Evolutionary conservation across 2,329 filamentous ascomycete species (phyloP).

Genomic region (Pseudogymnoascus sp.): DNA sequence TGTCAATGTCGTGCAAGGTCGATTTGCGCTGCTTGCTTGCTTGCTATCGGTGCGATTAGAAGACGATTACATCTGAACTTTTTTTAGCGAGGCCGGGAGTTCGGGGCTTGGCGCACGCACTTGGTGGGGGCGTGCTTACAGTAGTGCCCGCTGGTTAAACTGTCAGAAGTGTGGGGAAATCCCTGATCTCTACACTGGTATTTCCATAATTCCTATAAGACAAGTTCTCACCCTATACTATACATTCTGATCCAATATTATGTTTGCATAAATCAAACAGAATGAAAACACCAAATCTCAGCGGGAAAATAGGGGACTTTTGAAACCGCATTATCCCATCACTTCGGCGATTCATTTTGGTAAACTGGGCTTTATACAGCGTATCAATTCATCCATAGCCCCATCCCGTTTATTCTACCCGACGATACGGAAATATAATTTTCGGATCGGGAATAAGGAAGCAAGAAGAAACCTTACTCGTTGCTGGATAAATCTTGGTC

Average conservation of each 20-base stretch:
- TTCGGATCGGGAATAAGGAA: background rate
- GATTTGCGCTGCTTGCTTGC: background rate
- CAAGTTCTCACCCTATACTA: background rate
- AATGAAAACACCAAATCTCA: background rate
- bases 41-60: slow-evolving; percentile 2
- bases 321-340: background rate
- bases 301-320: background rate
- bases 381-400: background rate
- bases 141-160: background rate
- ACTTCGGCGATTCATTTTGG: background rate
- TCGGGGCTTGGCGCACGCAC: background rate
- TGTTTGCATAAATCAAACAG: background rate
- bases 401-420: background rate
- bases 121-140: background rate
- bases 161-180: background rate
- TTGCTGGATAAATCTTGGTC: background rate
- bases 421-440: background rate
- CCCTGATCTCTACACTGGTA: background rate
- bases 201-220: background rate
- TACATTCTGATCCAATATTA: background rate
- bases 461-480: background rate
- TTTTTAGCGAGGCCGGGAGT: background rate
- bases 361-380: background rate
- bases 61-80: background rate
- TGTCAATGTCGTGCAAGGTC: background rate